Conservation (phyloP, 345 rosid genomes). For the Eucalyptus cloeziana region DNA sequence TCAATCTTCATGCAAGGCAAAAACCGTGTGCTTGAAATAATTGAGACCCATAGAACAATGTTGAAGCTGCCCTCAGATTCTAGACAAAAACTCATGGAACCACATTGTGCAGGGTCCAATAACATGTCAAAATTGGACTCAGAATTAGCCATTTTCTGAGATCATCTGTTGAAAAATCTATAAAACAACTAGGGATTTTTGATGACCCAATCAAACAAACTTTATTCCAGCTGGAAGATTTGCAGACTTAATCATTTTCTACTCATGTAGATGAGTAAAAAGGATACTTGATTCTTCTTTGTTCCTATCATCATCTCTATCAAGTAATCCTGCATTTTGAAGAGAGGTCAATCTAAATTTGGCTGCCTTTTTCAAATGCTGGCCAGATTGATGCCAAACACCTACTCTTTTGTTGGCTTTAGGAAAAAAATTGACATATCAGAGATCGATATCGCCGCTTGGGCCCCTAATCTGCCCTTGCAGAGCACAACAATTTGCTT, state of each 20-base stretch:
- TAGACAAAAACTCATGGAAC: background rate
- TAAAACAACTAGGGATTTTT: background rate
- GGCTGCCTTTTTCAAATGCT: background rate
- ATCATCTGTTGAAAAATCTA: background rate
- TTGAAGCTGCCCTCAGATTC: background rate
- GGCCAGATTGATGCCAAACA: background rate
- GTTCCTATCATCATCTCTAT: background rate
- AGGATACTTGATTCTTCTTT: background rate
- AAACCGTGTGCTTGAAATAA: background rate
- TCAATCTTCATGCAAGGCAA: background rate
- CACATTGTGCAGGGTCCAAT: background rate
- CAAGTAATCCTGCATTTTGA: background rate
- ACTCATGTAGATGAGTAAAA: background rate
- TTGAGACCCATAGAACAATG: background rate
- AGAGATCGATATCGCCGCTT: background rate
- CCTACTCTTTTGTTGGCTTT: background rate
- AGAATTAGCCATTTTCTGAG: background rate
- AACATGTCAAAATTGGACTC: background rate
- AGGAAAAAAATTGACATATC: background rate
- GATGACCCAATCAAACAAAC: background rate
- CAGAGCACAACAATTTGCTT: background rate
- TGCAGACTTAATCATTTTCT: background rate
- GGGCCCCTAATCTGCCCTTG: background rate
- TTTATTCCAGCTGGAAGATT: background rate
- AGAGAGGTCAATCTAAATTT: background rate